Evolutionary conservation across 2,329 filamentous ascomycete genomes (phyloP), one percentile per base, ranked within the genome.

Genomic region (Myrmaecium sp.): DNA sequence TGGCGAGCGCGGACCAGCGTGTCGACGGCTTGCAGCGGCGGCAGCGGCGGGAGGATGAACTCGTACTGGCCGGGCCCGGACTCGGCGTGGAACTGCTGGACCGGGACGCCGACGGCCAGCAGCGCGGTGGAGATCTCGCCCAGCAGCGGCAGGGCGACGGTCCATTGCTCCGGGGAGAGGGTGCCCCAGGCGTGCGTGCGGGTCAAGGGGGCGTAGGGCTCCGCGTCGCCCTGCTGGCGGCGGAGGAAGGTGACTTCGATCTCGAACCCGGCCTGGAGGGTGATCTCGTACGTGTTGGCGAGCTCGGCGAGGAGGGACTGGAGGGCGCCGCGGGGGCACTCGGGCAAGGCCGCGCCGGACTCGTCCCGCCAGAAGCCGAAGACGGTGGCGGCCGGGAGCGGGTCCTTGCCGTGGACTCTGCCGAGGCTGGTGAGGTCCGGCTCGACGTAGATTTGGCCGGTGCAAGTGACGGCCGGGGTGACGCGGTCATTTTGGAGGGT

Each of bases 31-130:
- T 66, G 54, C 0, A 86, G 49, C 0, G 78, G 70, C 0, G 67
- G 51, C 0, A 61, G 56, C 0, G 72, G 66, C 0, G 74, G 65
- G 0, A 89, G 61, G 2, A 83, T 58, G 29, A 91, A 66, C 47
- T 86, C 79, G 47, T 78, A 89, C 44, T 89, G 80, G 1, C 78
- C 77, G 0, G 65, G 61, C 1, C 74, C 69, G 21, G 67, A 70
- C 46, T 89, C 80, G 0, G 80, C 59, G 38, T 91, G 81, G 39
- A 82, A 66, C 48, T 80, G 69, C 34, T 82, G 69, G 6, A 83
- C 54, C 15, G 66, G 51, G 26, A 89, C 75, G 16, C 66, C 74
- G 8, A 71, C 65, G 0, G 55, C 49, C 2, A 62, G 61, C 1
- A 91, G 62, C 2, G 56, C 54, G 1, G 63, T 57, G 4, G 72